Evolutionary conservation across 306 rosid genomes (phyloP).

Genomic region (Echinosophora koreensis): DNA sequence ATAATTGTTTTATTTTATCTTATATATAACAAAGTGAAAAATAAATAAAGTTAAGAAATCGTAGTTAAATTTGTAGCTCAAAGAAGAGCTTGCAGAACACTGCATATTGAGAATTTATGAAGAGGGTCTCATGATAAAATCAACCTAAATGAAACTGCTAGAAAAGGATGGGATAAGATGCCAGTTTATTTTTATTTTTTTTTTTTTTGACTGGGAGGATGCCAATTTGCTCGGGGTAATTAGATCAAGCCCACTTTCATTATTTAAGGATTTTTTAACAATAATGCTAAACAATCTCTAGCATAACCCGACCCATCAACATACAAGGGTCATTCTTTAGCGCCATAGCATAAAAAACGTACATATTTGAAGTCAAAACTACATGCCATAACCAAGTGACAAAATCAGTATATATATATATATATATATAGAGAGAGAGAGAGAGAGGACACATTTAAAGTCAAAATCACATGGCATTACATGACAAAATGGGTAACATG

Average conservation of each 20-base stretch:
- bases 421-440: no score
- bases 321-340: background rate
- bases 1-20: conserved; percentile 5
- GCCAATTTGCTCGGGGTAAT: background rate
- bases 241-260: background rate
- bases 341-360: no score
- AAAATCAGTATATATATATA: no score
- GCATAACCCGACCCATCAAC: conserved; percentile 17
- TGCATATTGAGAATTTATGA: background rate
- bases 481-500: no score
- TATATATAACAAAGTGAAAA: background rate
- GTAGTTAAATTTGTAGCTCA: background rate
- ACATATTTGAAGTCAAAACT: no score
- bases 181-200: no score
- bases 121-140: background rate
- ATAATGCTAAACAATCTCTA: background rate
- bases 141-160: background rate
- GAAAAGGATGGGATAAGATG: background rate
- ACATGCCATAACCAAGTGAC: no score
- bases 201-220: no score
- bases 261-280: background rate
- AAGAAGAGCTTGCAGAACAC: background rate
- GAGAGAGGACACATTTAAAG: no score
- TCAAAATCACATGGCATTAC: no score
- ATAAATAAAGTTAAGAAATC: background rate